Evolutionary conservation across 345 rosid genomes (phyloP).

Genomic region (Hypericum androsaemum): DNA sequence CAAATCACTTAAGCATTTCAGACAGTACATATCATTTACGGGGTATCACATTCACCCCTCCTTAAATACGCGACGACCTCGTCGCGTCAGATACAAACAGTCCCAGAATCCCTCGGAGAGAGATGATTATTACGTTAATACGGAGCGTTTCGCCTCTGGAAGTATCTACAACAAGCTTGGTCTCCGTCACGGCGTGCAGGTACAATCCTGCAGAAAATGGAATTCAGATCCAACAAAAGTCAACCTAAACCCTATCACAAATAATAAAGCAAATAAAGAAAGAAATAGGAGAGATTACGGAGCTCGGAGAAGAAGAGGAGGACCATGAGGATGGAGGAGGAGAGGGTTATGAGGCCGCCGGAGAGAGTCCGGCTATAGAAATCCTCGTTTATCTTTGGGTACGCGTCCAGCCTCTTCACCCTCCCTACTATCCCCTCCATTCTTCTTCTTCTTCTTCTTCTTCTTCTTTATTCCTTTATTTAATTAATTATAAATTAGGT

Average conservation of each 20-base stretch:
- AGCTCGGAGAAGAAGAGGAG: slow-evolving; percentile 97
- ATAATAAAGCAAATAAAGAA: not conserved
- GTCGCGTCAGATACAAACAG: no score
- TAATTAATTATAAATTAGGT: no score
- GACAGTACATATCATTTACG: no score
- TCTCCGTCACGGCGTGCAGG: slow-evolving; percentile 74
- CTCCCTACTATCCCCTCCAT: slow-evolving; percentile 71
- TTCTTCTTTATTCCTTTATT: no score
- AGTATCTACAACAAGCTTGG: slow-evolving; percentile 92
- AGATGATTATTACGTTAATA: slow-evolving; percentile 74
- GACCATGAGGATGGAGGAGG: slow-evolving; percentile 81
- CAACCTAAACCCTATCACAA: not conserved
- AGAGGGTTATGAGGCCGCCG: slow-evolving; percentile 86
- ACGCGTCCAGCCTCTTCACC: slow-evolving; percentile 81
- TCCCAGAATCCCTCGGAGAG: no score
- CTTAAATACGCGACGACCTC: no score
- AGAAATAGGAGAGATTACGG: slow-evolving; percentile 32
- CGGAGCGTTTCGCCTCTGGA: slow-evolving; percentile 86
- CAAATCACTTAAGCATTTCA: no score
- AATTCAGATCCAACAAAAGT: not conserved
- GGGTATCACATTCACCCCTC: no score
- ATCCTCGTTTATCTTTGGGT: slow-evolving; percentile 94
- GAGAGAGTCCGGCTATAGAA: slow-evolving; percentile 90
- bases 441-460: not conserved
- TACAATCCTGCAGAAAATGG: slow-evolving; percentile 42